Conservation (phyloP, 768 basidiomycete genomes). For the Boletus tylopilopsis region DNA sequence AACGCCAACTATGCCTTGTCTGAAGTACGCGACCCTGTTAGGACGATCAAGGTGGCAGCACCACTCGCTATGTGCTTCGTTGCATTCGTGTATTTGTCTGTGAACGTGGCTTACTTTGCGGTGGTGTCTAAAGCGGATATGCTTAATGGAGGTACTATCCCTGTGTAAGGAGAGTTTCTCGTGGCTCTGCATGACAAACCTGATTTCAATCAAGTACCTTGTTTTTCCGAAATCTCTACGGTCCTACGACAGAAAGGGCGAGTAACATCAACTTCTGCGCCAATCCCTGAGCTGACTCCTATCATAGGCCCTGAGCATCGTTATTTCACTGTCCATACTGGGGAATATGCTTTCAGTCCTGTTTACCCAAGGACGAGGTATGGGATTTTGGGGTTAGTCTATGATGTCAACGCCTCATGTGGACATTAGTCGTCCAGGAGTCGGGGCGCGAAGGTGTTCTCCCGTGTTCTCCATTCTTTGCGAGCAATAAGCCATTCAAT, state of each 20-base stretch:
- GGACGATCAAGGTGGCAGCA: slow-evolving; percentile 67
- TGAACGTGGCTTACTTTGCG: slow-evolving; percentile 72
- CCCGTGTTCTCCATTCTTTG: slow-evolving; percentile 63
- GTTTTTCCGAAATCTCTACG: slow-evolving; percentile 74
- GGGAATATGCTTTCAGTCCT: slow-evolving; percentile 62
- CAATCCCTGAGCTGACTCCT: slow-evolving; percentile 1
- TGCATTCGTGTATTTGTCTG: slow-evolving; percentile 55
- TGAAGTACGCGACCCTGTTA: slow-evolving; percentile 65
- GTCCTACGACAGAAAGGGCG: slow-evolving; percentile 56
- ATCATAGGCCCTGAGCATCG: slow-evolving; percentile 50
- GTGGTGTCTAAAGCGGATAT: slow-evolving; percentile 72
- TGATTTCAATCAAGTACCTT: slow-evolving; percentile 44
- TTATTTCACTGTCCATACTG: slow-evolving; percentile 61
- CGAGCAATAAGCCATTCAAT: slow-evolving; percentile 67
- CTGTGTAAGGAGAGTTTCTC: slow-evolving; percentile 49
- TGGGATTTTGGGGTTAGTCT: slow-evolving; percentile 7
- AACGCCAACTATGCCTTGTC: slow-evolving; percentile 75
- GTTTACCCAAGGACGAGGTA: slow-evolving; percentile 67
- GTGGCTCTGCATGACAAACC: neutral
- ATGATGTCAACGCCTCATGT: slow-evolving; percentile 2
- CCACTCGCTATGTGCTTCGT: slow-evolving; percentile 61
- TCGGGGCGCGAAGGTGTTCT: slow-evolving; percentile 69
- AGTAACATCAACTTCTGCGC: neutral
- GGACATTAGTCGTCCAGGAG: slow-evolving; percentile 59
- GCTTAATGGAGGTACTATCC: slow-evolving; percentile 55